Conservation (phyloP, 2,329 filamentous ascomycete species). For the Chaetomium sp. region DNA sequence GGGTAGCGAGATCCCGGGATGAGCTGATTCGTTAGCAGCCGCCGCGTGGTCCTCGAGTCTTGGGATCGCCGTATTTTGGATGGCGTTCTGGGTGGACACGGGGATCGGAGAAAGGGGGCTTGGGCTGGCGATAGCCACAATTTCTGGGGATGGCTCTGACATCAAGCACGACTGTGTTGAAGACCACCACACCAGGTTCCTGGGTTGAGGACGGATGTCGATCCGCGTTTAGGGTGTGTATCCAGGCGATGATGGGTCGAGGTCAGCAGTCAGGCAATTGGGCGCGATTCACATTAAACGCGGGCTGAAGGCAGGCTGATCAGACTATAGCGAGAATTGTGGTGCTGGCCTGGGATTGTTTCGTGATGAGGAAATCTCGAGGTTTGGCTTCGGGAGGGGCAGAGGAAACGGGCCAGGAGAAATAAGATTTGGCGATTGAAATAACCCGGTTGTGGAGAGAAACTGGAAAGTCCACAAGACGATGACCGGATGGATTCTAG, state of each 20-base stretch:
- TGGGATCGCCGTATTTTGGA: slow-evolving; percentile 52
- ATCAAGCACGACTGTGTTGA: slow-evolving; percentile 42
- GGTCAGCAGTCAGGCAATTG: neutral
- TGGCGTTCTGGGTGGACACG: slow-evolving; percentile 45
- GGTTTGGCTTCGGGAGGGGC: neutral
- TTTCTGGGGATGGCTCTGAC: slow-evolving; percentile 50
- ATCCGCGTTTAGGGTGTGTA: neutral
- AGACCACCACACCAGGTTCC: neutral
- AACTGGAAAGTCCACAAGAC: neutral
- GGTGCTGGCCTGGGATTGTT: neutral
- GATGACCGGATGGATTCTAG: neutral
- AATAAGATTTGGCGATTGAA: neutral
- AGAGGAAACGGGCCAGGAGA: neutral
- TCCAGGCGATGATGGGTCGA: neutral
- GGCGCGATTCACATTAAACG: slow-evolving; percentile 11
- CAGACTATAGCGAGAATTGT: neutral
- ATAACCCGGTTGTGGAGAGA: neutral
- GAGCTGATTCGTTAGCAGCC: slow-evolving; percentile 45
- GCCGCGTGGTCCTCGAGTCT: slow-evolving; percentile 57
- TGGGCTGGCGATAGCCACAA: slow-evolving; percentile 57
- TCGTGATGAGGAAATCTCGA: neutral
- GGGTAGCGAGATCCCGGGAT: slow-evolving; percentile 41
- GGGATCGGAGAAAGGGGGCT: slow-evolving; percentile 53
- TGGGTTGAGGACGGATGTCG: slow-evolving; percentile 3
- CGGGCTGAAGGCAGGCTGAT: neutral